Evolutionary conservation across 345 rosid species (phyloP).

Genomic region (Gossypioides kirkii): DNA sequence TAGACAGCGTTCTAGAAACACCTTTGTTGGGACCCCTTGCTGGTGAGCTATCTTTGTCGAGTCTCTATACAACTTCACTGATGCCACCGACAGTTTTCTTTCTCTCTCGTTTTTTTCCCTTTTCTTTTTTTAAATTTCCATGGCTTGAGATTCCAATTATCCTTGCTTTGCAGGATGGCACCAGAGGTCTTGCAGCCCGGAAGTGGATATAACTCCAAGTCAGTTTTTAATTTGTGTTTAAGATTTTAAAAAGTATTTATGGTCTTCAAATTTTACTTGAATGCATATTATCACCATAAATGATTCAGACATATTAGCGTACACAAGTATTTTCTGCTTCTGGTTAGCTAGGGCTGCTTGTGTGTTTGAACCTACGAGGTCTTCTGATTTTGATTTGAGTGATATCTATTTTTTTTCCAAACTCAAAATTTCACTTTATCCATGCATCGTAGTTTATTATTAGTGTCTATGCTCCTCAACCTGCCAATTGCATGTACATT

Average conservation of each 20-base stretch:
- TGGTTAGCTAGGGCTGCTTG: neutral
- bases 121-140: neutral
- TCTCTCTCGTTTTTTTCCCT: neutral
- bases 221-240: constrained; percentile 26
- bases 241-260: neutral
- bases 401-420: neutral
- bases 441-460: neutral
- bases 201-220: constrained; percentile 97
- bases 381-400: constrained; percentile 5
- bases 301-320: neutral
- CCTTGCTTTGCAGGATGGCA: constrained; percentile 78
- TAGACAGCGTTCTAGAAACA: constrained; percentile 92
- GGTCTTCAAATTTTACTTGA: neutral
- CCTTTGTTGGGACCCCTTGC: constrained; percentile 99
- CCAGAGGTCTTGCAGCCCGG: constrained; percentile 99
- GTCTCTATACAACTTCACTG: neutral
- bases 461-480: neutral
- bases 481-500: neutral
- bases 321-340: neutral
- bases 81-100: neutral
- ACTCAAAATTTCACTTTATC: neutral
- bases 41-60: constrained; percentile 46
- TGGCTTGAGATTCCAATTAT: constrained; percentile 5
- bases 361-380: constrained; percentile 1
- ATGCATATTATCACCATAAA: neutral